Base-by-base conservation (phyloP, 257 asterid species). In the Solanum sejunctum region DNA sequence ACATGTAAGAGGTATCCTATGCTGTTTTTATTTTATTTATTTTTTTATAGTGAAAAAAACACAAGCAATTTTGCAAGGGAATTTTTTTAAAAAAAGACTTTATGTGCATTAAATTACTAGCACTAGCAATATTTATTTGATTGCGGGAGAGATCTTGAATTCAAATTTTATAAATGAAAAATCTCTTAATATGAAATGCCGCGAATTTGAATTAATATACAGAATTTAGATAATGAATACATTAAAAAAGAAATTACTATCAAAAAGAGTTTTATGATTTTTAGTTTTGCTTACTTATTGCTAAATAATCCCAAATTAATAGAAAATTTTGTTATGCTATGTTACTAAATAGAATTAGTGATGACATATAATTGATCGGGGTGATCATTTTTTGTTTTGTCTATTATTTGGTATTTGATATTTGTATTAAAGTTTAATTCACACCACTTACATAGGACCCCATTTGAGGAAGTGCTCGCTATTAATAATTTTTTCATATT, bases 1-100 rank as follows among this genome's bases (percentile, higher is more conserved):
- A 45, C 39, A 45, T 47, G 58, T 45, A 73, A 73, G 39, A 8
- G 81, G 81, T 12, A 73, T 73, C 81, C 58, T 21, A 73, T 73
- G 81, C 12, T 49, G 1, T 21, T 47, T 72, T 36, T 36, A 4
- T 36, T 36, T 4, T 36, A 3, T 5, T 3, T 0, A 36, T 4
- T 36, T 36, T 36, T 61, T 8, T 57, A 57, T 20, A 7, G 18
- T 20, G 20, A 12, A 11, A 23, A 12, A 23, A 63, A 63, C 10
- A 63, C 4, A 12, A 63, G 1, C 12, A 23, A 1, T 12, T 63
- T 10, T 61, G 36, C 7, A 12, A 21, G 70, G 4, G 11, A 36
- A 21, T 28, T n/a, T n/a, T n/a, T n/a, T 61, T 6, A 7, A 69
- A 20, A 41, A 10, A 6, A 20, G 28, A 18, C 10, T 70, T 71